Evolutionary conservation across 2,329 filamentous ascomycete species (phyloP).

Genomic region (Botrytis elliptica): DNA sequence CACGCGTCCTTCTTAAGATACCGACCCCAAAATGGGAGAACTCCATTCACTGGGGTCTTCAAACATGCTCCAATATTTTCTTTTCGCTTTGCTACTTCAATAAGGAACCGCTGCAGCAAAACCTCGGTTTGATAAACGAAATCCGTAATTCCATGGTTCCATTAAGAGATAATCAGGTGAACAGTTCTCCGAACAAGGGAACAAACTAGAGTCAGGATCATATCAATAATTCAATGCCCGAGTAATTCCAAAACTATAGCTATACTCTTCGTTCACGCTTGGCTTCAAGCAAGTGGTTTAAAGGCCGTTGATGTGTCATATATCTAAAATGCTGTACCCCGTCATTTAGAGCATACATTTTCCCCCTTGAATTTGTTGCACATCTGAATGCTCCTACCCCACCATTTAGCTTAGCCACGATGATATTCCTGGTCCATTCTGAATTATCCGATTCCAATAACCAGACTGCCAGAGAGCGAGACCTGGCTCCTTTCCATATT

Average conservation of each 20-base stretch:
- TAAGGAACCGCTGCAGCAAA: not conserved
- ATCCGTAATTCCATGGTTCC: not conserved
- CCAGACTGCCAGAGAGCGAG: not conserved
- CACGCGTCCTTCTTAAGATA: not conserved
- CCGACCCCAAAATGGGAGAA: not conserved
- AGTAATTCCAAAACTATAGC: not conserved
- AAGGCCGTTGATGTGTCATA: not conserved
- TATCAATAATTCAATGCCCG: fast-evolving
- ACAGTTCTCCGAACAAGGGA: not conserved
- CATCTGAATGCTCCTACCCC: not conserved
- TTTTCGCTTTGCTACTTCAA: not conserved
- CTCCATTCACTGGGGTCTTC: not conserved
- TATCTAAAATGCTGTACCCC: not conserved
- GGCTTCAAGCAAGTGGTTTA: not conserved
- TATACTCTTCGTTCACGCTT: not conserved
- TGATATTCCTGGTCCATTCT: not conserved
- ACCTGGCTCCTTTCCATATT: not conserved
- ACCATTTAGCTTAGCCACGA: not conserved
- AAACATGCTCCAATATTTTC: fast-evolving
- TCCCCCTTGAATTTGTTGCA: not conserved
- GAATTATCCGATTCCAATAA: not conserved
- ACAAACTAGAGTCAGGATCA: not conserved
- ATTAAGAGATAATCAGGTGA: not conserved
- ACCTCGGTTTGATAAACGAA: not conserved
- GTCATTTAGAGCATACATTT: not conserved